Percentiles rank a stretch among this genome's conserved stretches.
Conservation (phyloP, 768 basidiomycete species). For the Auriscalpium microsporum region DNA sequence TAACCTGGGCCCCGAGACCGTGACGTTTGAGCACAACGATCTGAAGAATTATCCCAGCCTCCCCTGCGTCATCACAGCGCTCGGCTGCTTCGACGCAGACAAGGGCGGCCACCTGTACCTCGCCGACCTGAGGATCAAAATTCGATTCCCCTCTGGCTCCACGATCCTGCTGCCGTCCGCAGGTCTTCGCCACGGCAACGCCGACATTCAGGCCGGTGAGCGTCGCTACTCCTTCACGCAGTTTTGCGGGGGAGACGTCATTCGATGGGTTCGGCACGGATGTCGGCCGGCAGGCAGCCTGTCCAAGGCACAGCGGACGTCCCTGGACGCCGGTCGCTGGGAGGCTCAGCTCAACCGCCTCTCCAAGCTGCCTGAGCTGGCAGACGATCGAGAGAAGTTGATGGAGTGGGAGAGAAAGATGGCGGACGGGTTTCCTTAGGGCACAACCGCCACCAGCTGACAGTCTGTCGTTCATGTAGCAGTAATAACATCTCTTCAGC, state of each 20-base stretch:
- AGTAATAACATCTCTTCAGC: not conserved
- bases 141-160: conserved; percentile 15
- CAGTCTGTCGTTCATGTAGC: not conserved
- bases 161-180: conserved; percentile 15
- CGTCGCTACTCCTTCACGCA: conserved; percentile 5
- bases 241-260: not conserved
- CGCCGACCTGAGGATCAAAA: conserved; percentile 8
- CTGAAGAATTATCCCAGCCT: conserved; percentile 2
- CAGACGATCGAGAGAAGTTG: not conserved
- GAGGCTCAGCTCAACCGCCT: not conserved
- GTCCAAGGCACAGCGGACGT: not conserved
- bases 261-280: not conserved
- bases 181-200: conserved; percentile 13
- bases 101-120: conserved; percentile 15
- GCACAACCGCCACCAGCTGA: not conserved
- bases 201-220: conserved; percentile 6
- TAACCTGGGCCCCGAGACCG: conserved; percentile 12
- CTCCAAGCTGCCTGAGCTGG: not conserved
- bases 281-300: not conserved
- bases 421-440: not conserved
- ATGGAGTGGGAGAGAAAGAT: not conserved
- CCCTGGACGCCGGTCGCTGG: not conserved
- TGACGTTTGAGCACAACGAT: conserved; percentile 7
- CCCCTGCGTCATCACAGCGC: conserved; percentile 11
- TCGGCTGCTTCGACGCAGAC: conserved; percentile 13